Evolutionary conservation across 441 rosid genomes (phyloP).

Genomic region (Theobroma grandiflorum): DNA sequence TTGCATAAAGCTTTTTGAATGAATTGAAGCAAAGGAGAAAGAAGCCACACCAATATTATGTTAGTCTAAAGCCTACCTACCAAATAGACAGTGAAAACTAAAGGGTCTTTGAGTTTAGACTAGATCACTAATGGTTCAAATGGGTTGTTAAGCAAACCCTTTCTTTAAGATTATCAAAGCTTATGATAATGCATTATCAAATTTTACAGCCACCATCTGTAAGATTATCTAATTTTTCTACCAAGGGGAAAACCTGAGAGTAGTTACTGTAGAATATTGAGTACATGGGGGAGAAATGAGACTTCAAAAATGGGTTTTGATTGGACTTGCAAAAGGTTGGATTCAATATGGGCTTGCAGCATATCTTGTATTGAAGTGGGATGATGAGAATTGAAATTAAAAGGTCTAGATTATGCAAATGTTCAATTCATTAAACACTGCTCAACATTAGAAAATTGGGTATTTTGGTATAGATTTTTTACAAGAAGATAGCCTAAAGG

Average conservation of each 20-base stretch:
- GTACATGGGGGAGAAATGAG: neutral
- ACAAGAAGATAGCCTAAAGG: neutral
- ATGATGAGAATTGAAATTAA: neutral
- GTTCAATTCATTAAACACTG: neutral
- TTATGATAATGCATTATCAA: too few species aligned
- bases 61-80: neutral
- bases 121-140: constrained; percentile 1
- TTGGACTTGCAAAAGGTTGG: neutral
- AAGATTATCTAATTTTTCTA: neutral
- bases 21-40: neutral
- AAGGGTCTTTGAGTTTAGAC: neutral
- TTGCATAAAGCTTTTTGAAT: neutral
- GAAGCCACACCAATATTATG: neutral
- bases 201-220: too few species aligned
- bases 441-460: neutral
- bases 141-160: neutral
- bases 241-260: neutral
- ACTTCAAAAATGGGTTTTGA: neutral
- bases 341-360: neutral
- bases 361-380: neutral
- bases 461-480: neutral
- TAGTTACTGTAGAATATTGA: neutral
- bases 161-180: too few species aligned
- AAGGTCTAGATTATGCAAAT: neutral
- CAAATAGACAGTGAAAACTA: neutral